Evolutionary conservation across 129 eudicot species (phyloP), one percentile per base, ranked within the genome.

Genomic region (Lactuca saligna): DNA sequence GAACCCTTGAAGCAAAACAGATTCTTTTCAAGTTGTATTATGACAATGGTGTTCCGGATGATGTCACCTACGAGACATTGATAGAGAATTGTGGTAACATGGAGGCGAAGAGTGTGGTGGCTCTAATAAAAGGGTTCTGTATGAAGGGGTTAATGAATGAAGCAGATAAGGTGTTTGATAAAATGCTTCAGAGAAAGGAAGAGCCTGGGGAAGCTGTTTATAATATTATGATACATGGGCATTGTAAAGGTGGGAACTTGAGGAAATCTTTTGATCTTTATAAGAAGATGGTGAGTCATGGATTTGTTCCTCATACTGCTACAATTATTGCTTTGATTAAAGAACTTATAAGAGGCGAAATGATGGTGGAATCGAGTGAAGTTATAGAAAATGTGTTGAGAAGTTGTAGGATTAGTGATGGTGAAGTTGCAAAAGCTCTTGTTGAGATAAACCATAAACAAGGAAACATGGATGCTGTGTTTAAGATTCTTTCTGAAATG

Each of bases 61-160:
- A 81, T 72, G 84, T 94, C 64, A 89, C 97, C 7, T 89, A 89
- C 77, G 82, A 83, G 46, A 56, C 88, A 11, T 86, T 94, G 63
- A 89, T 89, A 35, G 90, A 89, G 51, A 83, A 81, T 63, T 87
- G 89, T 51, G 74, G 87, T 17, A 76, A 74, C 67, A 71, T 79
- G 64, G 90, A 84, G 73, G 71, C 80, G 69, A 82, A 75, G 76
- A 85, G 81, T 75, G 85, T 60, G 50, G 69, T 75, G 13, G 97
- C 92, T 68, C 91, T 94, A 11, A 75, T 94, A 56, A 89, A 94
- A 71, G 97, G 97, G 63, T 89, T 94, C 70, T 94, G 99, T 80
- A 83, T 89, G 95, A 89, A 89, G 68, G 97, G 96, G 49, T 82
- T 94, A 82, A 80, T 89, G 97, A 87, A 75, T 31, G 97, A 94